Conservation (phyloP, 495 filamentous ascomycete species). For the Aspergillus diversus region DNA sequence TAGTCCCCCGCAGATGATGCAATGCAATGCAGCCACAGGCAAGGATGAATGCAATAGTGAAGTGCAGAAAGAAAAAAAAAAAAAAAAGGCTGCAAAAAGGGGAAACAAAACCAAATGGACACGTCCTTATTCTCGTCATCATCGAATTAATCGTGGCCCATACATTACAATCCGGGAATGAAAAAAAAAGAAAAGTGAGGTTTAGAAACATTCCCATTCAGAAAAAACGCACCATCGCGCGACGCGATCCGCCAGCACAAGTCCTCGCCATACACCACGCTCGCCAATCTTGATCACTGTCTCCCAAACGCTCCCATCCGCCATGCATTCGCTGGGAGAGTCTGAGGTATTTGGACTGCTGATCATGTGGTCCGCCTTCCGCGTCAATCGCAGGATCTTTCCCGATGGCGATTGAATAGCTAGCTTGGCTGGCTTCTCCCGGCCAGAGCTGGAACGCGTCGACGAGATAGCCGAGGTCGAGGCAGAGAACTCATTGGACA, state of each 20-base stretch:
- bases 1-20: slow-evolving; percentile 18
- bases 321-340: slow-evolving; percentile 55
- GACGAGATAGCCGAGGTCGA: slow-evolving; percentile 60
- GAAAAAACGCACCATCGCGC: slow-evolving; percentile 98
- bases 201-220: slow-evolving; percentile 79
- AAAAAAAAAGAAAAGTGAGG: slow-evolving; percentile 22
- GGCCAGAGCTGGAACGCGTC: slow-evolving; percentile 47
- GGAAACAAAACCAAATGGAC: not conserved
- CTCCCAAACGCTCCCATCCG: slow-evolving; percentile 89
- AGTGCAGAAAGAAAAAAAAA: slow-evolving; percentile 4
- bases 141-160: not conserved
- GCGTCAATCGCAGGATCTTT: slow-evolving; percentile 87
- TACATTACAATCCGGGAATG: slow-evolving; percentile 7
- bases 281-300: slow-evolving; percentile 98
- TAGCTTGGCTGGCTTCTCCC: slow-evolving; percentile 89
- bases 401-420: slow-evolving; percentile 95
- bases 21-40: slow-evolving; percentile 21
- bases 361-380: slow-evolving; percentile 77
- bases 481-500: slow-evolving; percentile 50
- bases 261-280: slow-evolving; percentile 83
- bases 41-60: slow-evolving; percentile 14
- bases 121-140: not conserved
- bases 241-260: slow-evolving; percentile 93
- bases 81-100: slow-evolving; percentile 4
- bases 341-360: slow-evolving; percentile 47